Conservation (phyloP, 306 rosid species). For the Erythrophleum fordii region DNA sequence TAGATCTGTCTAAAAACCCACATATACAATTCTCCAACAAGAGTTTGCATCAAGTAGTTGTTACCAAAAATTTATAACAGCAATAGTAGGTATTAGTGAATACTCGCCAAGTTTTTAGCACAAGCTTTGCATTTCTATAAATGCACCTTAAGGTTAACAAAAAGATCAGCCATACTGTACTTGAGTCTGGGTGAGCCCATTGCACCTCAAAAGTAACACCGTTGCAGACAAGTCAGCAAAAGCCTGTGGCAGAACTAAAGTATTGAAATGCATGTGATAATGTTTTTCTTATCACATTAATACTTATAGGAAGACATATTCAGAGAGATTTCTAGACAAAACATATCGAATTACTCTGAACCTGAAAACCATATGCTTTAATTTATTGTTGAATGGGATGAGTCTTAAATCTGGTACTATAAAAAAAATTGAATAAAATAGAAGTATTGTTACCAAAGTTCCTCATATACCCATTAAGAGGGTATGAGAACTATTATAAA, state of each 20-base stretch:
- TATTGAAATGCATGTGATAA: conserved; percentile 10
- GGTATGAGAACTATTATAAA: background rate
- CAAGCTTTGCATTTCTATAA: background rate
- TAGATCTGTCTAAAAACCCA: background rate
- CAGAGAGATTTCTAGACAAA: background rate
- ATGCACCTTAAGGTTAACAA: conserved; percentile 23
- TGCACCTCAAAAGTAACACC: background rate
- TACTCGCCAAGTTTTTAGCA: background rate
- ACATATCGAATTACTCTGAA: background rate
- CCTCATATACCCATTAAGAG: background rate
- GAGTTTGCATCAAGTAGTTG: background rate
- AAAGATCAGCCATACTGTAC: background rate
- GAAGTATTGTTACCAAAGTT: background rate
- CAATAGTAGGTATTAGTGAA: background rate
- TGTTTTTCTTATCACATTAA: background rate
- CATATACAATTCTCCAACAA: background rate
- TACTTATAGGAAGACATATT: background rate
- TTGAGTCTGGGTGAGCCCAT: background rate
- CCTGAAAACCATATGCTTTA: background rate
- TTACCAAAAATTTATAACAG: background rate
- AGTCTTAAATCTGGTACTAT: background rate
- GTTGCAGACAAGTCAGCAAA: background rate
- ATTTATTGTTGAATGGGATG: background rate
- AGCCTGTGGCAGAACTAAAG: conserved; percentile 1
- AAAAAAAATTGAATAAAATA: background rate